Base-by-base conservation (phyloP, 2,329 filamentous ascomycete species). In the Chaetomium sp. region DNA sequence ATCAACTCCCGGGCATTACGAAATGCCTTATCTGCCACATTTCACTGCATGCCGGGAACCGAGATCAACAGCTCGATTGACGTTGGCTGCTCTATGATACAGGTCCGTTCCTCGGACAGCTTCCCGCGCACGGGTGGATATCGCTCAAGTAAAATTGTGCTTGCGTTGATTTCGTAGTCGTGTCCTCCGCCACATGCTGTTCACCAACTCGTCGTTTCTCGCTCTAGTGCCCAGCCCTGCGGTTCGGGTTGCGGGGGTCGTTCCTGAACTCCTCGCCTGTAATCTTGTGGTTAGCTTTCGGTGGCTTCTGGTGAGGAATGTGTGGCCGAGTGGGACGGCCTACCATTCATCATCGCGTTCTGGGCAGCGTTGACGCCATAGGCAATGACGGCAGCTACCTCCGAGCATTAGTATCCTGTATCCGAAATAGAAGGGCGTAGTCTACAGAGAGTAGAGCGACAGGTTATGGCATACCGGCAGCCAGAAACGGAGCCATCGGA, bases 251-350 rank as follows among this genome's bases (percentile, higher is more conserved):
- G 75, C 91, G 86, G 65, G 91, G 90, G 77, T 97, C 92, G 80
- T 96, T 95, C 86, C 91, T 95, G 84, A 83, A 96, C 79, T 97
- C 90, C 67, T 88, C 89, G 79, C 85, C 92, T 97, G 67, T 40
- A 27, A 33, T 36, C 42, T 19, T 7, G 6, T n/a, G 62, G 49
- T 61, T 55, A 55, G 55, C 46, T 50, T 27, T 27, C 19, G 19
- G 19, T 53, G 52, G 61, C n/a, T 49, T 49, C 40, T 8, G 19
- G n/a, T 11, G 27, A 50, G 50, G 59, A 57, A 35, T 37, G 43
- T 38, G 44, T 5, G 9, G 40, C 36, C 27, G 14, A 14, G 36
- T 50, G 52, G 11, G 44, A 27, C 19, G 50, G 69, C 74, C 62
- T 84, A 97, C 92, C 82, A 72, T 83, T 78, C 77, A 87, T 85